Percentiles rank a stretch among this genome's conserved stretches.
Evolutionary conservation across 371 early-diverging fungal genomes (phyloP).

Genomic region (Apophysomyces sp.): DNA sequence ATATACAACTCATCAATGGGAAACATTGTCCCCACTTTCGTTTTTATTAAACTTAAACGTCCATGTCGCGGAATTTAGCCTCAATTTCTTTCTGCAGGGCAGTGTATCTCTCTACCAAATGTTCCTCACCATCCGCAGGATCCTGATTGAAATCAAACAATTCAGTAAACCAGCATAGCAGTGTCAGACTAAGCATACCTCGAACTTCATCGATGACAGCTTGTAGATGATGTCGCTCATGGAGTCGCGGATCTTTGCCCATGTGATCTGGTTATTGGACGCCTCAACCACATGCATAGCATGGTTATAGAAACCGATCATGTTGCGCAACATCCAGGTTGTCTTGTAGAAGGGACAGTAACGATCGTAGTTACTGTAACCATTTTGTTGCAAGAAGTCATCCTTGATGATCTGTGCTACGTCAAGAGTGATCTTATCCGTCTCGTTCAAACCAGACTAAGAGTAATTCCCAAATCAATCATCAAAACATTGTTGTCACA

Average conservation of each 20-base stretch:
- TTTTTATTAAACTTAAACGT: conserved; percentile 31
- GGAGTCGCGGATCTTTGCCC: conserved; percentile 93
- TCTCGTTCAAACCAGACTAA: conserved; percentile 92
- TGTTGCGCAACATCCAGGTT: conserved; percentile 97
- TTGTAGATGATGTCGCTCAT: conserved; percentile 96
- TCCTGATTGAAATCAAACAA: conserved; percentile 49
- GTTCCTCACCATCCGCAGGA: conserved; percentile 94
- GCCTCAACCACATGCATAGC: conserved; percentile 94
- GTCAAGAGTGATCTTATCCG: conserved; percentile 99
- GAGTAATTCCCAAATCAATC: neutral
- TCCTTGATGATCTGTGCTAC: conserved; percentile 99
- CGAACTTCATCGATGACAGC: conserved; percentile 99
- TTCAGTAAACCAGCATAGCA: neutral
- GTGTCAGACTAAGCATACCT: conserved; percentile 40
- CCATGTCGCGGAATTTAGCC: conserved; percentile 81
- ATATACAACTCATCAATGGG: neutral
- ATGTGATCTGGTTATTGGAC: conserved; percentile 87
- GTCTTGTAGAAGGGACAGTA: conserved; percentile 99
- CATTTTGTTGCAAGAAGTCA: conserved; percentile 99
- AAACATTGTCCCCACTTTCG: neutral
- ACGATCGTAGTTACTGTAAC: conserved; percentile 99
- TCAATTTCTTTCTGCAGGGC: conserved; percentile 95
- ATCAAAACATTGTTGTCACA: neutral
- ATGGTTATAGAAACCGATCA: conserved; percentile 96
- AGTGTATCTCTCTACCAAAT: conserved; percentile 79